Base-by-base conservation (phyloP, 2,329 filamentous ascomycete genomes). In the Alternaria sp. region DNA sequence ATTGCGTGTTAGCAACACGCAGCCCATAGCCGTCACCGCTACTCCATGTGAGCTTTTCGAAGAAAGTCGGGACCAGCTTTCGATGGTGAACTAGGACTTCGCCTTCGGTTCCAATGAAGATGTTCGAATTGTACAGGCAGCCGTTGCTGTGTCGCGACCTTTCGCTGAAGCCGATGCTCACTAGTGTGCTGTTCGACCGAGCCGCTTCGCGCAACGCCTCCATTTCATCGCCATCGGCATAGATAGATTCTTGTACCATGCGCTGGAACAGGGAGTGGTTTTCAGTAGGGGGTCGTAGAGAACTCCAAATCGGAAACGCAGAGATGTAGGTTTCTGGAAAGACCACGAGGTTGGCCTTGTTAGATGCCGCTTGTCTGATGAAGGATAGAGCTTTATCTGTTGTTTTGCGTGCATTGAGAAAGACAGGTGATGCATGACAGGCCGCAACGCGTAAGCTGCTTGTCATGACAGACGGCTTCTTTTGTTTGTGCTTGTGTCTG, bases 1-100 rank as follows among this genome's bases (percentile, higher is more conserved):
- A 80, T 0, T 65, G 60, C 0, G 83, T 85, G 0, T 86, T 78
- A 0, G 82, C 81, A 0, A 87, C 81, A 1, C 74, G 76, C 5
- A 88, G 67, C 0, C 86, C 86, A 26, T 82, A 59, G 0, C 86
- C 86, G 67, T 88, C 86, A 0, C 86, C 86, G 2, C 81, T 81
- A 0, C 79, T 78, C 86, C 86, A 88, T 0, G 82, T 85, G 21
- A 88, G 66, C 65, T 87, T 87, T 74, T 88, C 86, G 62, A 83
- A 87, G 69, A 87, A 88, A 0, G 86, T 88, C 0, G 86, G 84
- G 71, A 86, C 80, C 1, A 88, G 71, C 59, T 88, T 88, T 1
- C 86, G 78, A 60, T 87, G 85, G 59, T 87, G 85, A 0, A 84
- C 80, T 2, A 85, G 61, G 2, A 87, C 76, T 4, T 83, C 69